These are phyloP conservation scores for Achaetomium macrosporum DNA, from an alignment of 2,329 filamentous ascomycete species.

Conservation along the genomic window DNA sequence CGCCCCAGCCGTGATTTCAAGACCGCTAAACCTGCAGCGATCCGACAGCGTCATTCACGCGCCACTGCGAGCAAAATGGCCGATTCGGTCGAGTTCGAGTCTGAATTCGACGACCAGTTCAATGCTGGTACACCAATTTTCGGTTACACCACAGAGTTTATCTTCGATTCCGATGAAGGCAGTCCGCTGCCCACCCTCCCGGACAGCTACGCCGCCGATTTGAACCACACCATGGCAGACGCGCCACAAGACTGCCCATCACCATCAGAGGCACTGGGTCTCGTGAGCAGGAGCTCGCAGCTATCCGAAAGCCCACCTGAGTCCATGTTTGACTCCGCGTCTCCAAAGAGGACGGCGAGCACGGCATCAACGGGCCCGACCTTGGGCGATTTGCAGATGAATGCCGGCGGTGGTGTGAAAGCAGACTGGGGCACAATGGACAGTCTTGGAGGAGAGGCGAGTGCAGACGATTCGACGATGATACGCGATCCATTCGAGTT, in stretches of 20 bases:
- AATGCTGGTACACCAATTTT: neutral
- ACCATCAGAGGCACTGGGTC: slow-evolving; percentile 16
- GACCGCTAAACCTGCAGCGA: neutral
- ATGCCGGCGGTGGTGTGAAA: slow-evolving; percentile 36
- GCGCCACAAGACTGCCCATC: slow-evolving; percentile 13
- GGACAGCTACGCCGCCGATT: slow-evolving; percentile 12
- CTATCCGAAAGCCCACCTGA: slow-evolving; percentile 24
- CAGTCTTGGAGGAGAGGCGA: neutral
- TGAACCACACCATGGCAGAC: slow-evolving; percentile 6
- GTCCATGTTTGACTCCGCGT: slow-evolving; percentile 38
- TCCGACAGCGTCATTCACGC: neutral
- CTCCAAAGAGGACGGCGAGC: slow-evolving; percentile 43
- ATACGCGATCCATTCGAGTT: slow-evolving; percentile 23
- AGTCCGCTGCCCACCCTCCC: slow-evolving; percentile 16
- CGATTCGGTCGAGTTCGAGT: slow-evolving; percentile 6
- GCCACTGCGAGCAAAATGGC: slow-evolving; percentile 8
- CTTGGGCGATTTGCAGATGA: slow-evolving; percentile 39
- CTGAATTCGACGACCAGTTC: slow-evolving; percentile 12
- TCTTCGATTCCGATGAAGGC: slow-evolving; percentile 20
- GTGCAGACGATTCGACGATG: slow-evolving; percentile 5
- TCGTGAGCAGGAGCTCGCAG: slow-evolving; percentile 14
- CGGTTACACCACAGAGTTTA: slow-evolving; percentile 16
- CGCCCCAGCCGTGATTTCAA: too few relatives aligned
- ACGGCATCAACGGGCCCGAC: slow-evolving; percentile 42
- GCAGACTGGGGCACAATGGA: slow-evolving; percentile 38